These are phyloP conservation scores for Phytopythium ostracodes DNA, from an alignment of 352 stramenopile genomes.

Conservation along the genomic window DNA sequence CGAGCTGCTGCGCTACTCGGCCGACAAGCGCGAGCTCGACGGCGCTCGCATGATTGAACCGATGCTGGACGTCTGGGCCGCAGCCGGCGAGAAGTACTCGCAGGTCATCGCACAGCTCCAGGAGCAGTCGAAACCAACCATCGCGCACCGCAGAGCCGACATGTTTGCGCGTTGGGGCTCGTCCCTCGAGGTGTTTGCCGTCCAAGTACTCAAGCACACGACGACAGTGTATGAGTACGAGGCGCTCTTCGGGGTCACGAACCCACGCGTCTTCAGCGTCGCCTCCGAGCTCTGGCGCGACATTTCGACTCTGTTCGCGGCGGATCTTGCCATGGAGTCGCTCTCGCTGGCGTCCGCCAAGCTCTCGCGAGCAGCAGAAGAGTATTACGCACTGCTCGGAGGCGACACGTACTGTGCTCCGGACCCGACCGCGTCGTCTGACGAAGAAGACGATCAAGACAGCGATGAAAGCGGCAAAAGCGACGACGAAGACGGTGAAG, in stretches of 20 bases:
- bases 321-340: conserved; percentile 52
- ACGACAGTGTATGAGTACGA: conserved; percentile 65
- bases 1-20: conserved; percentile 35
- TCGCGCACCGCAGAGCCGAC: conserved; percentile 14
- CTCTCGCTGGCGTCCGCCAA: conserved; percentile 61
- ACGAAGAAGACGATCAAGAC: conserved; percentile 12
- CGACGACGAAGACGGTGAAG: conserved; percentile 7
- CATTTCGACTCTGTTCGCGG: conserved; percentile 24
- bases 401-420: background rate
- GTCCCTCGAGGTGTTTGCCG: conserved; percentile 57
- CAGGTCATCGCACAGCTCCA: conserved; percentile 44
- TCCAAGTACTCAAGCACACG: conserved; percentile 51
- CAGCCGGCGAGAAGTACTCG: conserved; percentile 65
- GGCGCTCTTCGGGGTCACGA: conserved; percentile 52
- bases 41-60: conserved; percentile 33
- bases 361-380: conserved; percentile 32
- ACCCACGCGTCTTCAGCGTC: conserved; percentile 42
- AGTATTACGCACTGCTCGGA: conserved; percentile 9
- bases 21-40: conserved; percentile 27
- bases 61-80: conserved; percentile 65
- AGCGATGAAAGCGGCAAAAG: conserved; percentile 9
- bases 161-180: conserved; percentile 48
- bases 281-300: conserved; percentile 34
- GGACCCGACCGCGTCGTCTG: background rate
- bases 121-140: background rate